Base-by-base conservation (phyloP, 192 early-diverging fungal species). In the Geranomyces variabilis region DNA sequence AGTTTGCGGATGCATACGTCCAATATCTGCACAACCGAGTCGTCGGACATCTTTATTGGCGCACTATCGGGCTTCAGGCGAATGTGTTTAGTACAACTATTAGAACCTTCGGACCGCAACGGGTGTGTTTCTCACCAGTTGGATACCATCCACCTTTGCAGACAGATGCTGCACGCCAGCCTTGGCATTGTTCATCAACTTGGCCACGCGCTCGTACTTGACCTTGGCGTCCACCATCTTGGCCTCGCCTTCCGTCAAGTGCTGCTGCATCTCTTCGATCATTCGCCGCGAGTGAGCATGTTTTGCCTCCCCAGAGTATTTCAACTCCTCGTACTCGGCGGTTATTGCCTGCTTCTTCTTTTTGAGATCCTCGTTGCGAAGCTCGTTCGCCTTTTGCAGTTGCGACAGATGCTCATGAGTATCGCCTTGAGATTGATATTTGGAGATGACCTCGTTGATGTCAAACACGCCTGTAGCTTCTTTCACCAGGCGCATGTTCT, bases 401-500 rank as follows among this genome's bases (percentile, higher is more conserved):
- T 77, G 73, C 14, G 76, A 63, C n/a, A 88, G 74, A 49, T 85
- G 87, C 7, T 69, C 73, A 78, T 83, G 79, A 15, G 87, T 88
- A 34, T 86, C 86, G 30, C 84, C 81, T 66, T 88, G 87, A 9
- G 83, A 78, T 55, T 84, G 82, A 73, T 86, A 87, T 63, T 88
- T 88, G 44, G 82, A 78, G 60, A 85, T 84, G 21, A 88, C 86
- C 71, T 88, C 84, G 67, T 80, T 79, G 51, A 88, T 84, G 73
- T 82, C 80, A 24, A 74, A 78, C 33, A 88, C 86, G 17, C 87
- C 87, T 0, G 86, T 86, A 2, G 86, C 86, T 65, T 88, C 87
- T 66, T 87, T 88, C 67, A 88, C 84, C 24, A 86, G 79, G 1
- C 86, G 75, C 81, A 88, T 87, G 17, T 77, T 84, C 56, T 88